phyloP scores from a whole-genome alignment of 2,329 filamentous ascomycete genomes.

The Colletotrichum sp. region DNA sequence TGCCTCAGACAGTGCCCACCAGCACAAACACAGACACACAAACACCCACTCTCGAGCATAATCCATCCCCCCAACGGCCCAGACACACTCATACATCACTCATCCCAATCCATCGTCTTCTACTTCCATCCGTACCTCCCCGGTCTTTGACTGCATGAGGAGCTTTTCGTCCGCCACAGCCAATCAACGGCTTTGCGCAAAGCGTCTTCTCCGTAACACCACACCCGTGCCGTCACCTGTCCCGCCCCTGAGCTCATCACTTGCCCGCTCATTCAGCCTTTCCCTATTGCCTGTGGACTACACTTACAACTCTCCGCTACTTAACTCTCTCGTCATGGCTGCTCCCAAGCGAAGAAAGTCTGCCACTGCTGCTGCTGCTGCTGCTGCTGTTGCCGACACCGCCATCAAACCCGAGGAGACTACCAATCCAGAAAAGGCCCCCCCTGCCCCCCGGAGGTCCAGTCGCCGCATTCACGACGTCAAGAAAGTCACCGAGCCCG shows the following conservation, averaged over 20 bases:
- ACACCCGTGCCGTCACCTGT: background rate
- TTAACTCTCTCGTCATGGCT: background rate
- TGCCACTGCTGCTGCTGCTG: slow-evolving; percentile 11
- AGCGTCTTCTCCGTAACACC: background rate
- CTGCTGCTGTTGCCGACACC: slow-evolving; percentile 4
- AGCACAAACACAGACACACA: background rate
- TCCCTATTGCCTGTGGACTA: background rate
- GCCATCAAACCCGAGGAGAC: slow-evolving; percentile 2
- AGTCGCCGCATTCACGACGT: slow-evolving; percentile 11
- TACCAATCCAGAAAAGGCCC: background rate
- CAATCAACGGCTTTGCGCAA: background rate
- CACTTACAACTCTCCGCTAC: background rate
- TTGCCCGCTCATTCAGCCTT: background rate
- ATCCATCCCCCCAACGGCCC: background rate
- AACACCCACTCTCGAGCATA: background rate
- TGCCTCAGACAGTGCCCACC: background rate
- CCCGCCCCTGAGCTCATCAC: slow-evolving; percentile 6
- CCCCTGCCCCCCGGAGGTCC: slow-evolving; percentile 10
- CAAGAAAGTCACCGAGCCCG: slow-evolving; percentile 1
- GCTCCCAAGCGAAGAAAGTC: slow-evolving; percentile 42
- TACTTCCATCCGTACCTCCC: background rate
- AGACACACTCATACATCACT: background rate
- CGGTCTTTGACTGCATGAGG: slow-evolving; percentile 15
- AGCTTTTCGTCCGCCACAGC: slow-evolving; percentile 19
- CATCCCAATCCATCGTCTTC: background rate